Percentiles rank a stretch among this genome's conserved stretches.
phyloP scores from a whole-genome alignment of 768 basidiomycete species.

The Filobasidium floriforme region DNA sequence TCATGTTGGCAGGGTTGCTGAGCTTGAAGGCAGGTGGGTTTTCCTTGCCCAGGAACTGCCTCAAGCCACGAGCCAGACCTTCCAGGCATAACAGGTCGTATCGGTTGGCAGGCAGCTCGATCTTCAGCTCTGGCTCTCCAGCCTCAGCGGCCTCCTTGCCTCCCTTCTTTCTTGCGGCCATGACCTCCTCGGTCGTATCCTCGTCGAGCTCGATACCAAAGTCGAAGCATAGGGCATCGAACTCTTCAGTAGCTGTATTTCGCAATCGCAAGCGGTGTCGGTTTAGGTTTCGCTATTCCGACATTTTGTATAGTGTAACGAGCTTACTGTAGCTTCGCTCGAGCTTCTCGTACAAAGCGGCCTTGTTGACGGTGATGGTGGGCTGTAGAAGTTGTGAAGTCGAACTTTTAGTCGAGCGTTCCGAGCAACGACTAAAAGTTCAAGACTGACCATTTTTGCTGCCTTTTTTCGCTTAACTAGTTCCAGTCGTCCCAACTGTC shows the following conservation, averaged over 20 bases:
- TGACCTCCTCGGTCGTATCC: constrained; percentile 85
- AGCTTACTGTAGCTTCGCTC: constrained; percentile 67
- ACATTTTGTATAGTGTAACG: constrained; percentile 14
- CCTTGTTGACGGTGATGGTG: constrained; percentile 91
- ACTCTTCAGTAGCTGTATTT: constrained; percentile 74
- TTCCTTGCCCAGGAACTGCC: constrained; percentile 67
- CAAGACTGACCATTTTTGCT: no score
- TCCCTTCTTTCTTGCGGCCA: constrained; percentile 71
- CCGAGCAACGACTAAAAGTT: no score
- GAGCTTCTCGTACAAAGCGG: constrained; percentile 80
- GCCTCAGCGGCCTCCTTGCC: constrained; percentile 58
- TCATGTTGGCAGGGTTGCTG: constrained; percentile 57
- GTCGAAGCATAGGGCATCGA: constrained; percentile 91
- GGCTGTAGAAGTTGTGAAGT: constrained; percentile 50
- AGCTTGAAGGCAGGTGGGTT: constrained; percentile 66
- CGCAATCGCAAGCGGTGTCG: constrained; percentile 8
- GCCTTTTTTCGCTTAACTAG: no score
- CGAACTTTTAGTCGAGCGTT: no score
- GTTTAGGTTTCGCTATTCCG: background rate
- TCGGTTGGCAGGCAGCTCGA: constrained; percentile 98
- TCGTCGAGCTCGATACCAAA: constrained; percentile 97
- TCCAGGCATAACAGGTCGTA: constrained; percentile 97
- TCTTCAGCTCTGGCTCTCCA: constrained; percentile 88
- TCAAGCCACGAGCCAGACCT: constrained; percentile 79
- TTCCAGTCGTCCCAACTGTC: no score